Base-by-base conservation (phyloP, 2,329 filamentous ascomycete genomes). In the Fusarium tupiense region DNA sequence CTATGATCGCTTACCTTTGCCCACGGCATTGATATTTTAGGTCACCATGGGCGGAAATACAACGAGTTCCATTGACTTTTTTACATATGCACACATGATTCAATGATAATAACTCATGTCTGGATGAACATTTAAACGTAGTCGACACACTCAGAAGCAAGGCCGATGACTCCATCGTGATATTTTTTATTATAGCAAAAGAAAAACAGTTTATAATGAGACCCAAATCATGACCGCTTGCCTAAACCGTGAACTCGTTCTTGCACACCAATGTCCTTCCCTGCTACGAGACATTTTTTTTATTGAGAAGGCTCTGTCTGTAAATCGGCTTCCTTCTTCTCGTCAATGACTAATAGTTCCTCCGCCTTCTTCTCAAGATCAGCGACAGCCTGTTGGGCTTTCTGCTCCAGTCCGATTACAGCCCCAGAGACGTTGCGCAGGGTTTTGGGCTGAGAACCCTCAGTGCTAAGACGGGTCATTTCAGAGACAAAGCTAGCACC, bases 401-500 rank as follows among this genome's bases (percentile, higher is more conserved):
- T 80, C 50, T 82, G 68, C 29, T 76, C 78, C 37, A 78, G 60
- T 16, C 77, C 79, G 11, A 83, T 80, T 24, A 85, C 82, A 11
- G 82, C 82, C 17, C 83, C 84, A 8, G 82, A 83, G 13, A 85
- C 78, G 57, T 85, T 85, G 54, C 82, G 80, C 31, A 85, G 60
- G 8, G 83, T 85, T 80, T 85, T 85, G 62, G 82, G 75, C 64
- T 83, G 81, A 33, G 73, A 75, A 50, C 81, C 81, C 50, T 83
- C 83, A 20, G 82, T 76, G 54, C 81, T 85, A 43, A 90, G 84
- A 46, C 87, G 85, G n/a, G 84, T 88, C 82, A 98, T 88, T 83
- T 98, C 96, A 19, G 90, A 90, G 58, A 98, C 95, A 81, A 98
- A 98, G 75, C 93, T 95, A 82, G 95, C 91, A 33, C 96, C 96